These are phyloP conservation scores for Fragaria nilgerrensis DNA, from an alignment of 306 rosid species.

Conservation along the genomic window DNA sequence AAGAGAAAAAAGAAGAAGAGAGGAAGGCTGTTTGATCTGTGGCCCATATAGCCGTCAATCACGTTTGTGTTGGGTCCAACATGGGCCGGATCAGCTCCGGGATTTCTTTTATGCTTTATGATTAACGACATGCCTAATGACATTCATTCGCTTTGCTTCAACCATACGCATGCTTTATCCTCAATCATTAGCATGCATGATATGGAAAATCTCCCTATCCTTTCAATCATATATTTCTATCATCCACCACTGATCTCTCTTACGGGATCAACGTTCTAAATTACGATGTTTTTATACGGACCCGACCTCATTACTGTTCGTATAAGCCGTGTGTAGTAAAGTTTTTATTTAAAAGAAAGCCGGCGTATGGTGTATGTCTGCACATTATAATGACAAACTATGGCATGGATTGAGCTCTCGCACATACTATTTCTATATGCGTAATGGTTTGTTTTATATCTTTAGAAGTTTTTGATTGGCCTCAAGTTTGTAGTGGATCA, in stretches of 20 bases:
- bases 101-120: not conserved
- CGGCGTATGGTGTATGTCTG: not conserved
- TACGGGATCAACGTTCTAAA: not conserved
- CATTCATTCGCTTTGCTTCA: slow-evolving; percentile 25
- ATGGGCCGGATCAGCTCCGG: slow-evolving; percentile 14
- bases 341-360: no score
- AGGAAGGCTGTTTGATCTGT: slow-evolving; percentile 16
- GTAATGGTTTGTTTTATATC: not conserved
- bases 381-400: not conserved
- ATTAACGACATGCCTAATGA: slow-evolving; percentile 18
- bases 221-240: not conserved
- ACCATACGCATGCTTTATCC: slow-evolving; percentile 7
- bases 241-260: not conserved
- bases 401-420: not conserved
- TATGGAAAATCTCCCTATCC: not conserved
- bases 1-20: not conserved
- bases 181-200: slow-evolving; percentile 1
- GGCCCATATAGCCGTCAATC: slow-evolving; percentile 63
- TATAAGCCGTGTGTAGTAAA: no score
- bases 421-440: not conserved
- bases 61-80: slow-evolving; percentile 45
- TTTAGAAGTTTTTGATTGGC: not conserved
- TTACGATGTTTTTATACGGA: not conserved
- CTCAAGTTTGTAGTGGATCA: not conserved
- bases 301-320: not conserved